A percentile compares a stretch with the other conserved stretches of the same genome.
Evolutionary conservation across 75 land plant species (phyloP).

Genomic region (Chamaecyparis obtusa): DNA sequence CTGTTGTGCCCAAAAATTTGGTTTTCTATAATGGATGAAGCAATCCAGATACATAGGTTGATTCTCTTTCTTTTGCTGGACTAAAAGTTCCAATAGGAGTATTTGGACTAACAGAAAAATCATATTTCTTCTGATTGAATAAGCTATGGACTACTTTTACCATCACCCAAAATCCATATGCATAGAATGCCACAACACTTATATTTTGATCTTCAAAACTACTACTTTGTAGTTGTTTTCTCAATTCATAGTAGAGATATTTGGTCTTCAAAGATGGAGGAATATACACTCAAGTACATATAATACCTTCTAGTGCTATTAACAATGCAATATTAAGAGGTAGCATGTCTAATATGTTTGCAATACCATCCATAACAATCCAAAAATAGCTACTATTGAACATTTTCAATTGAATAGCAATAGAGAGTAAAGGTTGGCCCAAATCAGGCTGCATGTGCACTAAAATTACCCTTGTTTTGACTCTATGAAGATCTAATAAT

Average conservation of each 20-base stretch:
- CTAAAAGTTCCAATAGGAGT: background rate
- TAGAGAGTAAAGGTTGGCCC: constrained; percentile 21
- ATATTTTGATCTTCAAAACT: background rate
- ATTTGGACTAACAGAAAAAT: background rate
- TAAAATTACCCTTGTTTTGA: no score
- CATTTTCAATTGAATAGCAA: constrained; percentile 31
- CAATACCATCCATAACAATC: constrained; percentile 37
- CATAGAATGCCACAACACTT: constrained; percentile 17
- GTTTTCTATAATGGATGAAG: constrained; percentile 14
- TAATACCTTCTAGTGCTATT: constrained; percentile 27
- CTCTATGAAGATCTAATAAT: no score
- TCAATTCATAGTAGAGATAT: background rate
- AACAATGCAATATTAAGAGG: constrained; percentile 8
- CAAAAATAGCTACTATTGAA: constrained; percentile 37
- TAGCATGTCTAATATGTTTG: constrained; percentile 18
- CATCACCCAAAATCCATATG: constrained; percentile 25
- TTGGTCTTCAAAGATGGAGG: constrained; percentile 20
- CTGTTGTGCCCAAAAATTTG: constrained; percentile 26
- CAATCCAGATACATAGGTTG: constrained; percentile 12
- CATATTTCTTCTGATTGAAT: background rate
- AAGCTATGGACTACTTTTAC: constrained; percentile 11
- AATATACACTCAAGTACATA: constrained; percentile 30
- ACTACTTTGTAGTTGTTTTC: background rate
- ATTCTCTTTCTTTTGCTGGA: constrained; percentile 14
- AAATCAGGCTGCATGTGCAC: constrained; percentile 37